Conservation (phyloP, 2,329 filamentous ascomycete species). For the Aspergillus hortae region DNA sequence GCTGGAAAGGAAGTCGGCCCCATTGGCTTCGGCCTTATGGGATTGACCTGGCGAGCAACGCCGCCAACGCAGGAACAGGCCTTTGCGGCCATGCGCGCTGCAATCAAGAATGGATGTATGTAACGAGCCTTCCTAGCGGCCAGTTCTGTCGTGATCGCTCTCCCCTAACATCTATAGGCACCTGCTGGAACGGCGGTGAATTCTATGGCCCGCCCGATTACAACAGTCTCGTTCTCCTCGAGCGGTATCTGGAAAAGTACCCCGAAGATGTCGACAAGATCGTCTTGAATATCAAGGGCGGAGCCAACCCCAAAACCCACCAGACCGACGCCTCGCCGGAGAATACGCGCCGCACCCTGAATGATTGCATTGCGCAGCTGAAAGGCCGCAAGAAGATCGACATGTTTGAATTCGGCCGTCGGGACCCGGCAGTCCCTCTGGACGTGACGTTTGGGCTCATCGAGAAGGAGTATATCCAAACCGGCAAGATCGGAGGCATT, state of each 20-base stretch:
- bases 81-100: constrained; percentile 11
- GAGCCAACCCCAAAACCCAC: not conserved
- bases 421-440: constrained; percentile 6
- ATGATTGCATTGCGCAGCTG: constrained; percentile 5
- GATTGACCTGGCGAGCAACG: constrained; percentile 4
- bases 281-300: constrained; percentile 9
- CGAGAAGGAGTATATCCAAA: constrained; percentile 6
- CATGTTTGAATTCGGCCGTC: constrained; percentile 9
- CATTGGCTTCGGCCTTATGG: constrained; percentile 15
- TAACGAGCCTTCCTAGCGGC: too few relatives aligned
- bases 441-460: constrained; percentile 5
- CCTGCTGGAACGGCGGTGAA: constrained; percentile 20
- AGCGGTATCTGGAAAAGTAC: constrained; percentile 7
- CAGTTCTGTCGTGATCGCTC: constrained; percentile 6
- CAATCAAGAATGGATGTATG: not conserved
- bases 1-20: constrained; percentile 4
- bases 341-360: constrained; percentile 5
- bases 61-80: constrained; percentile 9
- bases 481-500: constrained; percentile 12
- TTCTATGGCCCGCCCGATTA: constrained; percentile 20
- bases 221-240: constrained; percentile 20
- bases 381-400: constrained; percentile 11
- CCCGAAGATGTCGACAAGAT: constrained; percentile 7
- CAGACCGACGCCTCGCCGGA: constrained; percentile 1
- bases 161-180: not conserved